Conservation (phyloP, 2,329 filamentous ascomycete genomes). For the Septoria linicola region DNA sequence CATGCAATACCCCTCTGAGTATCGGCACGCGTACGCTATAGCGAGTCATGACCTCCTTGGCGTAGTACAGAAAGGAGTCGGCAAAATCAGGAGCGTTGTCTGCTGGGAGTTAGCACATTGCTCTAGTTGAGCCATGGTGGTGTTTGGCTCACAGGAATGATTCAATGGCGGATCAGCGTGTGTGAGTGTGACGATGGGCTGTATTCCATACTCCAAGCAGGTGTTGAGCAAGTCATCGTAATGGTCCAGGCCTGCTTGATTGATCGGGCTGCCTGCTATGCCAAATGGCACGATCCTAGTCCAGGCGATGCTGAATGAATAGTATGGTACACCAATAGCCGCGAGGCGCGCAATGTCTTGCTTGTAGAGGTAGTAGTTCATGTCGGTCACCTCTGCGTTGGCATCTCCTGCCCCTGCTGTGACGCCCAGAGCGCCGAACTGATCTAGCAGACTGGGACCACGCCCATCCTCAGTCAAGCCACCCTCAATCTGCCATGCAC, state of each 20-base stretch:
- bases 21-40: constrained; percentile 41
- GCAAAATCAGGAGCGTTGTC: constrained; percentile 32
- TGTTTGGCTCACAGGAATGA: constrained; percentile 32
- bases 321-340: constrained; percentile 38
- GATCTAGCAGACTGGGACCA: constrained; percentile 30
- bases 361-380: constrained; percentile 25
- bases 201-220: constrained; percentile 45
- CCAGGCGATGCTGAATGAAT: constrained; percentile 51
- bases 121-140: neutral
- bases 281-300: constrained; percentile 52
- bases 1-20: neutral
- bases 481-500: constrained; percentile 39
- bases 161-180: constrained; percentile 44
- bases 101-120: neutral
- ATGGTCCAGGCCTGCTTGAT: constrained; percentile 48
- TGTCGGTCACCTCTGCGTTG: constrained; percentile 28
- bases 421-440: constrained; percentile 35
- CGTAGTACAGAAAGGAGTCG: constrained; percentile 44
- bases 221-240: constrained; percentile 51
- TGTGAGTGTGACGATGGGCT: constrained; percentile 48
- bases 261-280: constrained; percentile 46
- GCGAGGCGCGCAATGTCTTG: constrained; percentile 40
- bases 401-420: constrained; percentile 29
- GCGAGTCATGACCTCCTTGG: constrained; percentile 40
- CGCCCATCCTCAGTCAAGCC: constrained; percentile 34